Evolutionary conservation across 2,329 filamentous ascomycete species (phyloP).

Genomic region (Beauveria brongniartii): DNA sequence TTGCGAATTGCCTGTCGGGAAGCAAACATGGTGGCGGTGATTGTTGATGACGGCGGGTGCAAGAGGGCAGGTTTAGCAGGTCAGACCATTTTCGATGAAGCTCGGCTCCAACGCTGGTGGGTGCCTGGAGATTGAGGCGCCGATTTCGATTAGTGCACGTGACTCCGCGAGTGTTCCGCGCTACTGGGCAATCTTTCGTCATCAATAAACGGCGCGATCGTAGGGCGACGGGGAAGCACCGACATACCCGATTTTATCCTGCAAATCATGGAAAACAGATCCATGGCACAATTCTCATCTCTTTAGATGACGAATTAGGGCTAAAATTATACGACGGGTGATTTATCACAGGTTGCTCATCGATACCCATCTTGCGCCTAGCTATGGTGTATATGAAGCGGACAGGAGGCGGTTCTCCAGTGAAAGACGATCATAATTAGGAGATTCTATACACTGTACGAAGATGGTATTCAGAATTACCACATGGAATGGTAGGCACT

Average conservation of each 20-base stretch:
- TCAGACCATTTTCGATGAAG: slow-evolving; percentile 27
- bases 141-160: slow-evolving; percentile 7
- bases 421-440: background rate
- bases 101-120: slow-evolving; percentile 22
- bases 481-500: slow-evolving; percentile 65
- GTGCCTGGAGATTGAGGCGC: slow-evolving; percentile 10
- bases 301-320: background rate
- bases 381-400: background rate
- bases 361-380: background rate
- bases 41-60: slow-evolving; percentile 18
- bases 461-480: slow-evolving; percentile 73
- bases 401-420: background rate
- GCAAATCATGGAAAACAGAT: background rate
- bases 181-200: background rate
- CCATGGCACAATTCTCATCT: background rate
- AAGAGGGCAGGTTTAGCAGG: slow-evolving; percentile 21
- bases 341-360: background rate
- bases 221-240: background rate
- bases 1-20: slow-evolving; percentile 54
- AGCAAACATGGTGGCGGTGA: slow-evolving; percentile 48
- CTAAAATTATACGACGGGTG: background rate
- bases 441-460: background rate
- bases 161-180: slow-evolving; percentile 9
- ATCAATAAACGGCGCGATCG: slow-evolving; percentile 5
- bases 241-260: background rate